phyloP scores from a whole-genome alignment of 495 filamentous ascomycete genomes.

The Aspergillus leporis region DNA sequence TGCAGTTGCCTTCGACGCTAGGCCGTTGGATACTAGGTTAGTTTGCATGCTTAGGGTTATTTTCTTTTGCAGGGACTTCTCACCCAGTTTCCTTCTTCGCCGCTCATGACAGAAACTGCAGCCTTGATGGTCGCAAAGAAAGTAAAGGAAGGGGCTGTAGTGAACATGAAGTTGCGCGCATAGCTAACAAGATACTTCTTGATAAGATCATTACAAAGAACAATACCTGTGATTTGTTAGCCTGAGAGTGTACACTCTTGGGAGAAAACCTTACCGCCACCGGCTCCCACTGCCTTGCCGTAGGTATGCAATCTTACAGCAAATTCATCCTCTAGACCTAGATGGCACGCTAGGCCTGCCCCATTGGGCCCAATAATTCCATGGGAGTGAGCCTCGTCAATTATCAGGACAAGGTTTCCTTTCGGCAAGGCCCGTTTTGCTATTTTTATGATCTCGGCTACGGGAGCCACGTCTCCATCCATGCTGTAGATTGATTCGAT shows the following conservation, averaged over 20 bases:
- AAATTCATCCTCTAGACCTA: background rate
- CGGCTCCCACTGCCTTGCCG: slow-evolving; percentile 3
- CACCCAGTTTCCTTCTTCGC: slow-evolving; percentile 4
- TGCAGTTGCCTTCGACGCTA: slow-evolving; percentile 4
- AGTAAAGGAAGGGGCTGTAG: background rate
- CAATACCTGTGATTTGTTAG: background rate
- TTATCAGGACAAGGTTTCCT: background rate
- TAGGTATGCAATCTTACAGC: background rate
- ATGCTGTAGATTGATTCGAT: slow-evolving; percentile 12
- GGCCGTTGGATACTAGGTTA: background rate
- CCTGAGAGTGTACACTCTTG: background rate
- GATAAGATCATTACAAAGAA: slow-evolving; percentile 1
- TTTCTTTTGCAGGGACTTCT: background rate
- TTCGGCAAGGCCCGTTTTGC: background rate
- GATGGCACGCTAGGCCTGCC: background rate
- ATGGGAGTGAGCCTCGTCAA: slow-evolving; percentile 10
- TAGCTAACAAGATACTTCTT: slow-evolving; percentile 1
- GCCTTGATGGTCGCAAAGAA: background rate
- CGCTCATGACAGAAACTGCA: background rate
- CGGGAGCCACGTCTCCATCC: slow-evolving; percentile 6
- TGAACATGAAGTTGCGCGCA: slow-evolving; percentile 3
- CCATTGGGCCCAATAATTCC: slow-evolving; percentile 5
- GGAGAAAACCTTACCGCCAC: background rate
- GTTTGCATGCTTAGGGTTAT: background rate
- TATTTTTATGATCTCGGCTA: background rate